Conservation (phyloP, 768 basidiomycete species). For the Pisolithus orientalis region DNA sequence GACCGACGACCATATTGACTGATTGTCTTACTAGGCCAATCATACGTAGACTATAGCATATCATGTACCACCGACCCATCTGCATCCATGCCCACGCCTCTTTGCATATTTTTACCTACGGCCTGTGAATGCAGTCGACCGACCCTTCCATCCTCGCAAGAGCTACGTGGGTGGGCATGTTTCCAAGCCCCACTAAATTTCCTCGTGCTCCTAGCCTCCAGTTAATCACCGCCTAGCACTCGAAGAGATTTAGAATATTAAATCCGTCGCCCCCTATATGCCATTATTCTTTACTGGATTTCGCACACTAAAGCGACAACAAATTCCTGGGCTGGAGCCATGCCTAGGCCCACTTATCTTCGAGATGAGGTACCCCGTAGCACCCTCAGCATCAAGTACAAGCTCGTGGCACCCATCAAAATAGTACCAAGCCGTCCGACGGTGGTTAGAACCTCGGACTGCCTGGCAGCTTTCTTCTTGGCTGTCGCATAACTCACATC, state of each 20-base stretch:
- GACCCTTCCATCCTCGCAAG: conserved; percentile 3
- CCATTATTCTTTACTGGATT: conserved; percentile 16
- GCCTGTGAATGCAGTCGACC: conserved; percentile 25
- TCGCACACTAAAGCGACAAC: conserved; percentile 23
- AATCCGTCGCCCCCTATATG: conserved; percentile 12
- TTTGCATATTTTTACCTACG: conserved; percentile 25
- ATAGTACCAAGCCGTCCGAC: conserved; percentile 45
- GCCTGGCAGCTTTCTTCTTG: conserved; percentile 59
- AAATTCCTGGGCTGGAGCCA: conserved; percentile 26
- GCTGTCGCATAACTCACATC: conserved; percentile 89
- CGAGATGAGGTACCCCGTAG: conserved; percentile 17
- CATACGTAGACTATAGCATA: conserved; percentile 29
- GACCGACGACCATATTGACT: conserved; percentile 30
- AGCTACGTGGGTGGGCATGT: conserved; percentile 14
- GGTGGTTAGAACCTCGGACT: conserved; percentile 54
- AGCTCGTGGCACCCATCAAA: conserved; percentile 36
- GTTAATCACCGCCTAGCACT: conserved; percentile 30
- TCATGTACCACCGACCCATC: conserved; percentile 10
- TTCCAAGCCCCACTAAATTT: conserved; percentile 17
- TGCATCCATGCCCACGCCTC: conserved; percentile 12
- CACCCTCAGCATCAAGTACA: conserved; percentile 26
- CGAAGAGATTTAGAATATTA: conserved; percentile 14
- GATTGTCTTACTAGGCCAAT: conserved; percentile 27
- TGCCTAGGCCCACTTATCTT: conserved; percentile 9
- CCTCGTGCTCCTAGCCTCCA: conserved; percentile 27